Evolutionary conservation across 2,329 filamentous ascomycete genomes (phyloP), one percentile per base, ranked within the genome.

Genomic region (Tetracladium maxilliforme): DNA sequence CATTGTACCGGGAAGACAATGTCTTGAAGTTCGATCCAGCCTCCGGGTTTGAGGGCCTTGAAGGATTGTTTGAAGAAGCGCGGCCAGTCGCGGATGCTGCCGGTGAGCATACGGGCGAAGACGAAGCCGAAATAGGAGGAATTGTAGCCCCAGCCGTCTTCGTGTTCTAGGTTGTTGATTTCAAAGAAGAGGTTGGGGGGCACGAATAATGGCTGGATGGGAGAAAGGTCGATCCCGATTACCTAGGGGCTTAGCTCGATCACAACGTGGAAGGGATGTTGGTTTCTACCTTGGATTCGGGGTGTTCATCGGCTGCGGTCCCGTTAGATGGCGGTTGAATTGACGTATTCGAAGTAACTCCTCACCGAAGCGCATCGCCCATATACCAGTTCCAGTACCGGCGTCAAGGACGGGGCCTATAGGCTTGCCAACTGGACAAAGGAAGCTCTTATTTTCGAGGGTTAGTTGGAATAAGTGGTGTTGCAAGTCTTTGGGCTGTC

Each of bases 391-490:
- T 8, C 53, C 52, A 2, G 51, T 54, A 11, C 49, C 51, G 13
- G 56, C 39, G 24, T 57, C 53, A 3, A 56, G 42, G 6, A 54
- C 33, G n/a, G n/a, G n/a, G n/a, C n/a, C n/a, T n/a, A n/a, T n/a
- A n/a, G n/a, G n/a, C n/a, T n/a, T n/a, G 6, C 38, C 36, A 11
- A 49, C 41, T 14, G 43, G 42, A 13, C 41, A 41, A 15, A 39
- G 27, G 15, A 30, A 30, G 7, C 45, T 28, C 5, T 33, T 33
- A 9, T 36, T 37, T 14, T 37, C 35, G 12, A 43, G 27, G 10
- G 36, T 24, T 5, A 41, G 18, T 3, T 36, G 28, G 18, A 37
- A 44, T 20, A 38, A 36, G 28, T 42, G 37, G 26, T 45, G 39
- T n/a, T n/a, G n/a, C n/a, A n/a, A n/a, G n/a, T n/a, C n/a, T n/a